These are phyloP conservation scores for Phytophthora chlamydospora DNA, from an alignment of 352 stramenopile species.

Conservation along the genomic window DNA sequence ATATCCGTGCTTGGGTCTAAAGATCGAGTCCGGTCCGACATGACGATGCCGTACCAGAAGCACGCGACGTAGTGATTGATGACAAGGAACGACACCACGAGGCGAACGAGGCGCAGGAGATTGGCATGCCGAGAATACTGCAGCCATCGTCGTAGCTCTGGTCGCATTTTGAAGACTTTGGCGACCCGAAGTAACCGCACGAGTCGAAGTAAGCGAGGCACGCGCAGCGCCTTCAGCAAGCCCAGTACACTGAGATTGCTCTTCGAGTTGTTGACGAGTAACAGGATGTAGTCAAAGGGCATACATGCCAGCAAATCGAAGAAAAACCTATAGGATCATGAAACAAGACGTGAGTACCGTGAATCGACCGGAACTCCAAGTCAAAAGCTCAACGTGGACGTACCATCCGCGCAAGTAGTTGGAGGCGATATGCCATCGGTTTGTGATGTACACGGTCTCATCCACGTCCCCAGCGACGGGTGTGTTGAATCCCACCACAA, in stretches of 20 bases:
- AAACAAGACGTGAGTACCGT: background rate
- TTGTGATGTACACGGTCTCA: conserved; percentile 65
- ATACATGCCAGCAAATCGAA: conserved; percentile 81
- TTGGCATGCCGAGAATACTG: conserved; percentile 85
- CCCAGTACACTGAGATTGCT: conserved; percentile 68
- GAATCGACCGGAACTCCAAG: background rate
- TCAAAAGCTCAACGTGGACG: background rate
- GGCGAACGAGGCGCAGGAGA: conserved; percentile 65
- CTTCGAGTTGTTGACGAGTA: conserved; percentile 58
- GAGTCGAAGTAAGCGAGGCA: conserved; percentile 70
- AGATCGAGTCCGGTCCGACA: conserved; percentile 56
- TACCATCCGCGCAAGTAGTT: conserved; percentile 72
- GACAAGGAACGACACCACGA: conserved; percentile 72
- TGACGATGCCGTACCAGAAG: conserved; percentile 73
- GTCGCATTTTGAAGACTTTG: conserved; percentile 77
- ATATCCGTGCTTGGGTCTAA: conserved; percentile 36
- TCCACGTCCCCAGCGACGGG: conserved; percentile 49
- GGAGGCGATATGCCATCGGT: conserved; percentile 58
- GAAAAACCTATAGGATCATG: conserved; percentile 60
- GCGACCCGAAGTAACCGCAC: conserved; percentile 69
- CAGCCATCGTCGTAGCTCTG: conserved; percentile 78
- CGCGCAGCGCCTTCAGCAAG: conserved; percentile 70
- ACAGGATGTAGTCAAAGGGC: conserved; percentile 68
- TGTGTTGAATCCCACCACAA: conserved; percentile 80
- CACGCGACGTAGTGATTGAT: conserved; percentile 85